Percentiles rank a stretch among this genome's conserved stretches.
phyloP scores from a whole-genome alignment of 257 asterid genomes.

The Penstemon davidsonii region DNA sequence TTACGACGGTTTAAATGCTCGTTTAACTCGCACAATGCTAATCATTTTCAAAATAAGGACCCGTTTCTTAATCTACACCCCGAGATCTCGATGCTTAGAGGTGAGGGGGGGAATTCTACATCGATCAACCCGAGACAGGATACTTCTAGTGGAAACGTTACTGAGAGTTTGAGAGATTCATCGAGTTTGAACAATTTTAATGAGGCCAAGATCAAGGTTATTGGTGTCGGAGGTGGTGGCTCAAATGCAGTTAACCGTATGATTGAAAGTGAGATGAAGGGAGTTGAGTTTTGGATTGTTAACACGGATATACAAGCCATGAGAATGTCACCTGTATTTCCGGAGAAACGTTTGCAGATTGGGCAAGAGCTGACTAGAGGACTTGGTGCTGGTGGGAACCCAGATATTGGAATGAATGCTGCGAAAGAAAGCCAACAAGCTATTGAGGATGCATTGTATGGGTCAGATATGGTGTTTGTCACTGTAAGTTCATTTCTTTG shows the following conservation, averaged over 20 bases:
- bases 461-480: conserved; percentile 64
- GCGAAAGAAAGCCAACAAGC: conserved; percentile 86
- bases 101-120: conserved; percentile 53
- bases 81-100: conserved; percentile 80
- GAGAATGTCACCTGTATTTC: conserved; percentile 77
- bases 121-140: conserved; percentile 51
- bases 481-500: conserved; percentile 41
- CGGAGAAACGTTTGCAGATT: conserved; percentile 79
- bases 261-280: conserved; percentile 87
- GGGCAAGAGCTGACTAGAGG: conserved; percentile 93
- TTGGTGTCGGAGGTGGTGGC: conserved; percentile 99
- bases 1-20: conserved; percentile 56
- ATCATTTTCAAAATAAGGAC: conserved; percentile 58
- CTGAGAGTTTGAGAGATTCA: conserved; percentile 56
- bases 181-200: conserved; percentile 49
- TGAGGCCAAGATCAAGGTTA: conserved; percentile 90
- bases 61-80: conserved; percentile 82
- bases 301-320: conserved; percentile 93
- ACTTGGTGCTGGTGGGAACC: conserved; percentile 99
- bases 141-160: conserved; percentile 42
- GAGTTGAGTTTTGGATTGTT: conserved; percentile 97
- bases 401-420: conserved; percentile 88
- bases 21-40: conserved; percentile 54
- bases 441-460: conserved; percentile 73
- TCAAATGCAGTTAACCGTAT: conserved; percentile 96